These are phyloP conservation scores for Ustilago vetiveriae DNA, from an alignment of 1,284 basidiomycete species.

Conservation along the genomic window DNA sequence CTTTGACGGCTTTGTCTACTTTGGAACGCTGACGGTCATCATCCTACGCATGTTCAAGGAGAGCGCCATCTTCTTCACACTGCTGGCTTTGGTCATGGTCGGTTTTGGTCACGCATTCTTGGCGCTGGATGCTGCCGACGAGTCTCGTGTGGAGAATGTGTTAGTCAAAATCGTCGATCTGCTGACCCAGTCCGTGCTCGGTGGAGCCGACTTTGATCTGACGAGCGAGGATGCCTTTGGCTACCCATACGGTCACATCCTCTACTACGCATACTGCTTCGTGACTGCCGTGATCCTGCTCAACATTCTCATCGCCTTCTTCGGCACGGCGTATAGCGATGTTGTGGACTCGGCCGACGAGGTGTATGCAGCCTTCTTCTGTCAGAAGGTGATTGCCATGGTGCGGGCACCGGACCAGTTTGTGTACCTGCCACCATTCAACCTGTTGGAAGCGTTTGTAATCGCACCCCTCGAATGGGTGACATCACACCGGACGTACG, in stretches of 20 bases:
- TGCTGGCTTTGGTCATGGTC: conserved; percentile 80
- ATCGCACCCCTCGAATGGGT: conserved; percentile 85
- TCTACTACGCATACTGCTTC: conserved; percentile 74
- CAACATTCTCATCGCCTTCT: conserved; percentile 87
- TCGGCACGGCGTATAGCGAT: conserved; percentile 64
- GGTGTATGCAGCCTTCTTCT: conserved; percentile 47
- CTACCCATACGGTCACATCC: conserved; percentile 74
- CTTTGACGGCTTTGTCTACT: conserved; percentile 71
- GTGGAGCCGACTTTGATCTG: conserved; percentile 51
- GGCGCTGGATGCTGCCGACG: conserved; percentile 90
- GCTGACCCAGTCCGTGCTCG: conserved; percentile 81
- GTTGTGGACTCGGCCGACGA: conserved; percentile 55
- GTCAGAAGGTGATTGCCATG: conserved; percentile 59
- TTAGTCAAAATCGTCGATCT: conserved; percentile 75
- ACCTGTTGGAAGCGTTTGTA: conserved; percentile 82
- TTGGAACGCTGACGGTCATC: conserved; percentile 55
- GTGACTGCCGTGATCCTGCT: conserved; percentile 49
- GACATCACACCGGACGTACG: conserved; percentile 41
- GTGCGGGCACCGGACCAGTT: conserved; percentile 77
- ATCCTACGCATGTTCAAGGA: conserved; percentile 84
- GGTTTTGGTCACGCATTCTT: conserved; percentile 88
- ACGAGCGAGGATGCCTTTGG: conserved; percentile 38
- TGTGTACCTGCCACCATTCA: conserved; percentile 74
- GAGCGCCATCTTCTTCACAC: conserved; percentile 72
- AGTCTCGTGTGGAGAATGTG: conserved; percentile 72